phyloP scores from a whole-genome alignment of 768 basidiomycete genomes.

The Galerina marginata region DNA sequence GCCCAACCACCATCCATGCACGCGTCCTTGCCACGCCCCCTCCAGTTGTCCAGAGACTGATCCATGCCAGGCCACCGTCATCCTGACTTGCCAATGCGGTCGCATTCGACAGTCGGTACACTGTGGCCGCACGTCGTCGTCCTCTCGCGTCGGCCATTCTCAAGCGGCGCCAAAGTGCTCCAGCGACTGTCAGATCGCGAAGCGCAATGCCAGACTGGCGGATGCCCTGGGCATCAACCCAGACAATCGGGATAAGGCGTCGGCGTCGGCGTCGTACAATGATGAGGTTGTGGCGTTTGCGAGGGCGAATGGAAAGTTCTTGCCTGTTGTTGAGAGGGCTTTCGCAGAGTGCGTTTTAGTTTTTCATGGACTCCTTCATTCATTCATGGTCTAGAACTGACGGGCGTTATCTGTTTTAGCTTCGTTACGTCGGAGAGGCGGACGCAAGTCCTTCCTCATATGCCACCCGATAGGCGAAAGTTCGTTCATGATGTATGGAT shows the following conservation, averaged over 20 bases:
- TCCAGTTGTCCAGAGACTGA: conserved; percentile 80
- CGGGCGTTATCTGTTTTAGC: conserved; percentile 38
- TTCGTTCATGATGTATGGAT: conserved; percentile 78
- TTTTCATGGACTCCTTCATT: conserved; percentile 5
- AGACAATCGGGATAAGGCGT: conserved; percentile 45
- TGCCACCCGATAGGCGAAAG: conserved; percentile 79
- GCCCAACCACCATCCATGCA: conserved; percentile 77
- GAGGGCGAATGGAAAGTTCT: conserved; percentile 66
- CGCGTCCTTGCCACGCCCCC: conserved; percentile 85
- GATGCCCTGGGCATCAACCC: conserved; percentile 88
- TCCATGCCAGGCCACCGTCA: conserved; percentile 73
- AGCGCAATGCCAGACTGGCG: conserved; percentile 87
- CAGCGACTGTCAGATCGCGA: conserved; percentile 81
- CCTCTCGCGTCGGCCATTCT: conserved; percentile 48
- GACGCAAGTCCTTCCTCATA: conserved; percentile 77
- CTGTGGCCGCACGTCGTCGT: conserved; percentile 64
- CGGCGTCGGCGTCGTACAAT: conserved; percentile 53
- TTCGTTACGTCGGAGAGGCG: conserved; percentile 72
- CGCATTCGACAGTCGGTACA: conserved; percentile 73
- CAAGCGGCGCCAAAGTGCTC: conserved; percentile 64
- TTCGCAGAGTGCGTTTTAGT: conserved; percentile 72
- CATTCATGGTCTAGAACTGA: conserved; percentile 16
- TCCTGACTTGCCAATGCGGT: conserved; percentile 82
- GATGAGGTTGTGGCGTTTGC: conserved; percentile 70
- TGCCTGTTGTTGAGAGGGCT: conserved; percentile 75